Base-by-base conservation (phyloP, 1,284 basidiomycete genomes). In the Erythrobasidium hasegawianum region DNA sequence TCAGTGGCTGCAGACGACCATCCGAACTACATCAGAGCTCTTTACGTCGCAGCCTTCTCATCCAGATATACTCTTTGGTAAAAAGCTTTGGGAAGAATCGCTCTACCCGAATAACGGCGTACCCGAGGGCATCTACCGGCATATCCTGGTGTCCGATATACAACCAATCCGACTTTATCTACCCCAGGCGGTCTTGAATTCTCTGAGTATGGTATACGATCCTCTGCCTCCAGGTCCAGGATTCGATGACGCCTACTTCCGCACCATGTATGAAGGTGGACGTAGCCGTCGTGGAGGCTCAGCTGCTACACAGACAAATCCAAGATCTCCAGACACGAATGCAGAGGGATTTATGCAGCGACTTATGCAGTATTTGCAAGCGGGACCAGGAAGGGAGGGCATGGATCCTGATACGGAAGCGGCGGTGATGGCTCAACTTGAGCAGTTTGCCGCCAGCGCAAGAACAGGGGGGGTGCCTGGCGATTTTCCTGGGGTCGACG, bases 1-100 rank as follows among this genome's bases (percentile, higher is more conserved):
- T 0, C 73, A 81, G 0, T 96, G 92, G 90, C 85, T 96, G 16
- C 56, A 67, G 18, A 26, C 24, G n/a, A 68, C 65, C 18, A 59
- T 70, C 5, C 40, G 68, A 41, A 14, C 22, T 0, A 41, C 61
- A 0, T 59, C 59, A 1, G 62, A 69, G 7, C 16, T 27, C 0
- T 43, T 53, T 11, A 49, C 72, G 1, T 50, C 65, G 13, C 68
- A 74, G 53, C 24, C n/a, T 9, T 41, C 57, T 1, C 49, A 69
- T 50, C 59, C 65, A 9, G 72, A 74, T 55, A 70, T 72, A 7
- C 5, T 33, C 16, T 26, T 64, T 2, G 73, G 74, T n/a, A 55
- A 68, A 22, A 33, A 53, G 43, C 49, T 74, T 2, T 71, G 53
- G 38, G 33, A 10, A 1, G 20, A 72, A 47, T 66, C 65, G 2